These are phyloP conservation scores for Scutellaria baicalensis DNA, from an alignment of 257 asterid species.

Conservation along the genomic window DNA sequence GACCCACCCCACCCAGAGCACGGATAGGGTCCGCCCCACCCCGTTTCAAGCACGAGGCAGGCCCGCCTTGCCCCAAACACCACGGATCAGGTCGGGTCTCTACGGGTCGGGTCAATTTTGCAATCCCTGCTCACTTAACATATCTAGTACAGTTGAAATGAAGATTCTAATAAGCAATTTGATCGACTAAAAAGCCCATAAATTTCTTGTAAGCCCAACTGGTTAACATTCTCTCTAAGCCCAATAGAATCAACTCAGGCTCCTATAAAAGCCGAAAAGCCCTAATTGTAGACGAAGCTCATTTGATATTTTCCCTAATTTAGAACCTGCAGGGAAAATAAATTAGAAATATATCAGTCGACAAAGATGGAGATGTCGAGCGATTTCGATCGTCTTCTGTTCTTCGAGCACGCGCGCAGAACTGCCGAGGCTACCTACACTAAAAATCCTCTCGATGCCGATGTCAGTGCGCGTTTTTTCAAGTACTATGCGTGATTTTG, in stretches of 20 bases:
- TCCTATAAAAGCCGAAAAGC: not conserved
- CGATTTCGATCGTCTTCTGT: conserved; percentile 77
- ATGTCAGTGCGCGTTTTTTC: conserved; percentile 29
- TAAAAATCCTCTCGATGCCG: conserved; percentile 72
- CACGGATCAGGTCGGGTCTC: no score
- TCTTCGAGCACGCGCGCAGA: conserved; percentile 87
- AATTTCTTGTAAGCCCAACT: no score
- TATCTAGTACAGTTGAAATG: no score
- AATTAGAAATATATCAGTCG: not conserved
- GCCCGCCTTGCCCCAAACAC: no score
- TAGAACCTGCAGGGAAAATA: not conserved
- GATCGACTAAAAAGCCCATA: no score
- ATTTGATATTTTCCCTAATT: not conserved
- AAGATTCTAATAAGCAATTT: no score
- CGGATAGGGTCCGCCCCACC: no score
- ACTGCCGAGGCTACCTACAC: conserved; percentile 64
- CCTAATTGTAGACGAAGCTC: not conserved
- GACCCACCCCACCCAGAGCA: no score
- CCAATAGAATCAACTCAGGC: not conserved
- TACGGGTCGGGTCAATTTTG: no score
- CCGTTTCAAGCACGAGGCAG: no score
- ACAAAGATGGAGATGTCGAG: conserved; percentile 49
- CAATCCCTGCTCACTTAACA: no score
- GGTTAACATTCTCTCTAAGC: not conserved
- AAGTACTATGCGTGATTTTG: not conserved